These are phyloP conservation scores for Xylaria curta DNA, from an alignment of 495 filamentous ascomycete species.

Conservation along the genomic window DNA sequence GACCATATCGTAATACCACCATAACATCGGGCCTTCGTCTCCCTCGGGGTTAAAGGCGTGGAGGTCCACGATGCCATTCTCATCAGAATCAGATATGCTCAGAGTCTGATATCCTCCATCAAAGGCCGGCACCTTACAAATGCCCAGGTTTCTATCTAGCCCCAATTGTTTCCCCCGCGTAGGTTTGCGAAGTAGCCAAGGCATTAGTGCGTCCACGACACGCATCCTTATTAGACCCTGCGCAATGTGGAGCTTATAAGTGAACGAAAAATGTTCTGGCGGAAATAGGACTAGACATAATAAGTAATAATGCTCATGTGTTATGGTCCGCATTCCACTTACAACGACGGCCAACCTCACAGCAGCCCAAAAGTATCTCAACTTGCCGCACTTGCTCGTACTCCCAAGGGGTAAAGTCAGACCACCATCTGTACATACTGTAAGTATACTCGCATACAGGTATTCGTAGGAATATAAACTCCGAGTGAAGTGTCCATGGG, in stretches of 20 bases:
- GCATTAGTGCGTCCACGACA: neutral
- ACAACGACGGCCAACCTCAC: neutral
- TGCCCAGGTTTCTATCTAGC: too few relatives aligned
- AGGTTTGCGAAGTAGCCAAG: neutral
- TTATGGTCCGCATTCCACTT: neutral
- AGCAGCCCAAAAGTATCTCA: neutral
- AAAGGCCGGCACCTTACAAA: neutral
- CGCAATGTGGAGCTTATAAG: neutral
- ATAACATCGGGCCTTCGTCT: conserved; percentile 2
- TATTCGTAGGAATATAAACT: too few relatives aligned
- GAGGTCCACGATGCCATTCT: neutral
- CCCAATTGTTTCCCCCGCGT: neutral
- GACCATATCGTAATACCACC: conserved; percentile 1
- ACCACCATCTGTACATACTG: too few relatives aligned
- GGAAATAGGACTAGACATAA: neutral
- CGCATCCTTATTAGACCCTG: neutral
- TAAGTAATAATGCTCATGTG: neutral
- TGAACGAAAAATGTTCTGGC: neutral
- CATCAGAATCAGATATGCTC: neutral
- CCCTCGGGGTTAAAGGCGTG: neutral
- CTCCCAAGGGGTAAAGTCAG: neutral
- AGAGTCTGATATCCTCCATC: neutral
- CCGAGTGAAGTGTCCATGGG: too few relatives aligned
- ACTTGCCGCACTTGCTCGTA: neutral
- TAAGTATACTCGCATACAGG: too few relatives aligned